Evolutionary conservation across 345 rosid species (phyloP), one percentile per base, ranked within the genome.

Genomic region (Theobroma cacao): DNA sequence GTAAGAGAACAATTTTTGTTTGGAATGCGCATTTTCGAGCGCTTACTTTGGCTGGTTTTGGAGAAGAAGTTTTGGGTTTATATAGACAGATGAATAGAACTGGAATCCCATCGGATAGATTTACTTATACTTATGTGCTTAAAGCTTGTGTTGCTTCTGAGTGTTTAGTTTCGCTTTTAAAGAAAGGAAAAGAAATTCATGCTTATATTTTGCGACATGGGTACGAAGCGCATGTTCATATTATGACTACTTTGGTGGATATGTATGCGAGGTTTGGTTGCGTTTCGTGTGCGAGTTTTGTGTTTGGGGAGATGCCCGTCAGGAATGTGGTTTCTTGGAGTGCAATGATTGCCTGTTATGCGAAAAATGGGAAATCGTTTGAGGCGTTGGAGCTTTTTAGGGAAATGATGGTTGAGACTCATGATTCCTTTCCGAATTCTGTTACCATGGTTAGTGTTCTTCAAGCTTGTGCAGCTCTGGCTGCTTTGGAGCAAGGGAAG

Each of bases 381-480:
- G 89, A 86, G 76, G 99, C 99, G 7, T 75, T 89, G 80, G 89
- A 89, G 81, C 82, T 88, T 74, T 95, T 95, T 74, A 50, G 84
- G 61, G 90, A 87, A 78, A 92, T 95, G 97, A 86, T 89, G 85
- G 58, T 71, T 12, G 80, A 86, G 58, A 86, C 85, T 0, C 75
- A 70, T 67, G 96, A 88, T 82, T 71, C 76, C 3, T 74, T 82
- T 78, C 92, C 96, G 0, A 89, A 90, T 84, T 89, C 97, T 7
- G 94, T 92, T 79, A 93, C 94, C 41, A 88, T 95, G 96, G 93
- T 93, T 30, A 94, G 95, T 50, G 93, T 93, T 77, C 98, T 95
- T 82, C 97, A 93, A 82, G 98, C 97, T 7, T 93, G 99, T 82
- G 98, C 94, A 34, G 91, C 93, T 6, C 86, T 91, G 53, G 90